A percentile compares a stretch with the other conserved stretches of the same genome.
Conservation (phyloP, 2,329 filamentous ascomycete genomes). For the Curvularia verruculosa region DNA sequence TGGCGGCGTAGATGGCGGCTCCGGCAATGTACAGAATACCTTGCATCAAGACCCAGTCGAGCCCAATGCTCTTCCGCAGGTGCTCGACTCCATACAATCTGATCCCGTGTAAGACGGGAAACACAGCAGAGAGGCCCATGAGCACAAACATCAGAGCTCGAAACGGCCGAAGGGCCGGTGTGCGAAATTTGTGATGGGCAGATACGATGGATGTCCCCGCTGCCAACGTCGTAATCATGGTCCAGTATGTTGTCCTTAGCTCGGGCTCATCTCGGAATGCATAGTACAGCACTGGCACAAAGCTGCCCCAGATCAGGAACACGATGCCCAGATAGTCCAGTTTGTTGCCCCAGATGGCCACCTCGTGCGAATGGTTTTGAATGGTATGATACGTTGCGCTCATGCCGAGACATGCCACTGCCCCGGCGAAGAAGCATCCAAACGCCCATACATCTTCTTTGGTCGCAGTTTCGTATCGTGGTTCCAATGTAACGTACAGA, state of each 20-base stretch:
- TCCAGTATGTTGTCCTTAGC: conserved; percentile 74
- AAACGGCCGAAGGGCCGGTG: conserved; percentile 81
- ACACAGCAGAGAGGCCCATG: conserved; percentile 81
- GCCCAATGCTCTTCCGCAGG: conserved; percentile 75
- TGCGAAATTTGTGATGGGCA: conserved; percentile 81
- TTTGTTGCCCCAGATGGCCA: conserved; percentile 86
- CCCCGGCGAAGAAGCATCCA: conserved; percentile 49
- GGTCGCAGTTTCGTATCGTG: conserved; percentile 44
- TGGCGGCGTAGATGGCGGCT: conserved; percentile 82
- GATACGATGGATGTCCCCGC: conserved; percentile 77
- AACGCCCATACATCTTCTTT: conserved; percentile 47
- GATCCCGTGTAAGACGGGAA: conserved; percentile 82
- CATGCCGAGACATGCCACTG: conserved; percentile 55
- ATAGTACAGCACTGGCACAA: conserved; percentile 77
- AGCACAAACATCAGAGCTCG: conserved; percentile 87
- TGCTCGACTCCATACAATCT: conserved; percentile 68
- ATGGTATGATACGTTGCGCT: conserved; percentile 79
- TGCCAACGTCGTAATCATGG: conserved; percentile 78
- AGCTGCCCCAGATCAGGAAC: conserved; percentile 86
- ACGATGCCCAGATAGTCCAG: conserved; percentile 96
- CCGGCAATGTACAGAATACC: conserved; percentile 85
- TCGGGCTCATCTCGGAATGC: conserved; percentile 65
- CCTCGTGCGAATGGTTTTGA: conserved; percentile 78
- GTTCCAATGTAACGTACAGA: conserved; percentile 34
- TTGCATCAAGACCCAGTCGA: conserved; percentile 80